Base-by-base conservation (phyloP, 352 stramenopile species). In the Blastocystis sp. region DNA sequence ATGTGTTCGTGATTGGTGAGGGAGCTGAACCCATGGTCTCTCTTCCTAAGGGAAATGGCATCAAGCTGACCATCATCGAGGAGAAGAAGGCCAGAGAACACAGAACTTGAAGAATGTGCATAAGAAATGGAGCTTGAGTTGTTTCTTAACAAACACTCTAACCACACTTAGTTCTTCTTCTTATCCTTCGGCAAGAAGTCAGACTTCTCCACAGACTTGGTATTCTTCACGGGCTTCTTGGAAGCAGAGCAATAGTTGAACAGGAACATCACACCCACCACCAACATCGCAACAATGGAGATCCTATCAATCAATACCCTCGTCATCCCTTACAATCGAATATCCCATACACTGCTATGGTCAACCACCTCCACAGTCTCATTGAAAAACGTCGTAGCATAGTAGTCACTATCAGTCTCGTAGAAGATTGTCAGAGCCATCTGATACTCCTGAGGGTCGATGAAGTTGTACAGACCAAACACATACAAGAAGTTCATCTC, bases 401-500 rank as follows among this genome's bases (percentile, higher is more conserved):
- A 86, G 46, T 71, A 86, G 24, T 86, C 75, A 42, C 43, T 69
- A 46, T 86, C 75, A 14, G 75, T 86, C 61, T 86, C 75, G 42
- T 86, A 86, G 75, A 86, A 86, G 21, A 86, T 46, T 37, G 75
- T 86, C 7, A 86, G 75, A 69, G 75, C 75, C 51, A 86, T 27
- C 61, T 86, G 75, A 39, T 86, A 86, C 21, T 86, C 61, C 4
- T 35, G 32, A 69, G 75, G 75, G n/a, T 86, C 75, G 43, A 86
- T 86, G 42, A 69, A 75, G 27, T 86, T 66, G 75, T 86, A 86
- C 11, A 86, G 43, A 29, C 75, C 75, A 29, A 86, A 86, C 57
- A 86, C 75, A 42, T 86, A 86, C 57, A 75, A 32, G 71, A 86
- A 75, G 61, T 71, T 86, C 57, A 86, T 86, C 61, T 86, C 75